Evolutionary conservation across 2,329 filamentous ascomycete species (phyloP).

Genomic region (Chlorencoelia australis): DNA sequence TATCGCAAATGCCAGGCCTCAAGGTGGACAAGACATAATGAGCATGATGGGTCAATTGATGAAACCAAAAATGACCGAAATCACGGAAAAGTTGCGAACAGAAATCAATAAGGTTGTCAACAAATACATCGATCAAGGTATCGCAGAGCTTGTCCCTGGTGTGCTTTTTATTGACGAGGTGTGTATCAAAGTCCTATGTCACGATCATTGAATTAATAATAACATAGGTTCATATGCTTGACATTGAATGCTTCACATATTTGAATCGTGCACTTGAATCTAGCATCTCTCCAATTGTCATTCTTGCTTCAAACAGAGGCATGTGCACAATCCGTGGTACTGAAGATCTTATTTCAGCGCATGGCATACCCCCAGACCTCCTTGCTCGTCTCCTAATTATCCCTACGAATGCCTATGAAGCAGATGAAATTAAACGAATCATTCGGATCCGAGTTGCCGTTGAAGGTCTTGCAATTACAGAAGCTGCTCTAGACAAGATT

Average conservation of each 20-base stretch:
- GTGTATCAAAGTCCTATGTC: conserved; percentile 25
- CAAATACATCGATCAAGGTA: conserved; percentile 97
- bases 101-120: conserved; percentile 99
- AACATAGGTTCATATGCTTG: conserved; percentile 89
- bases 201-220: conserved; percentile 12
- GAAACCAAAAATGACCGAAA: conserved; percentile 99
- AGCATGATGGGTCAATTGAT: conserved; percentile 99
- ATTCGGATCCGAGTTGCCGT: conserved; percentile 74
- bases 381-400: conserved; percentile 90
- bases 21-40: conserved; percentile 98
- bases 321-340: conserved; percentile 88
- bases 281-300: conserved; percentile 89
- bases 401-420: conserved; percentile 81
- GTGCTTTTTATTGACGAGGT: conserved; percentile 98
- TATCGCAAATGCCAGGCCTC: conserved; percentile 86
- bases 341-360: conserved; percentile 70
- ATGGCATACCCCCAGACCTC: conserved; percentile 91
- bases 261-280: conserved; percentile 97
- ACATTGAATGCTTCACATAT: conserved; percentile 98
- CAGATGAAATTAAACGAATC: conserved; percentile 86
- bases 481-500: conserved; percentile 78
- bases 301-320: conserved; percentile 93
- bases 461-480: conserved; percentile 69
- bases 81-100: conserved; percentile 88
- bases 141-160: conserved; percentile 94